Percentiles rank a stretch among this genome's conserved stretches.
Conservation (phyloP, 2,329 filamentous ascomycete species). For the Venturia carpophila region DNA sequence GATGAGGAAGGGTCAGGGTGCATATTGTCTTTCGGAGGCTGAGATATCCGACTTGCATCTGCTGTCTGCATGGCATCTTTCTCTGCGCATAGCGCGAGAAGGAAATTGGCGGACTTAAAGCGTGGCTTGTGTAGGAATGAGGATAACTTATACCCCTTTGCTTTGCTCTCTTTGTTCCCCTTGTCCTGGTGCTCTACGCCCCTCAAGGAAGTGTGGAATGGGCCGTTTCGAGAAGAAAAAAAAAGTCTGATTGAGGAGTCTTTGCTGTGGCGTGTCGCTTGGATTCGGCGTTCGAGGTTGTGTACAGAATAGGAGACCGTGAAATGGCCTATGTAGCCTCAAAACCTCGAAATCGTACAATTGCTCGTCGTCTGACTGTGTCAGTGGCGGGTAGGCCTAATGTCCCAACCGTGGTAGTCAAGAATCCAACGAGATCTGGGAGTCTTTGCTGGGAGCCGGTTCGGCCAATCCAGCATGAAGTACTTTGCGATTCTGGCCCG, state of each 20-base stretch:
- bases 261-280: slow-evolving; percentile 2
- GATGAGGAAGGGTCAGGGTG: not conserved
- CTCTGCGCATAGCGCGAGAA: slow-evolving; percentile 11
- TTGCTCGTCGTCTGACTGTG: not conserved
- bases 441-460: no score
- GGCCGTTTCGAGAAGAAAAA: not conserved
- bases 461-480: no score
- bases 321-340: not conserved
- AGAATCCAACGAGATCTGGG: no score
- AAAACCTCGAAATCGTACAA: not conserved
- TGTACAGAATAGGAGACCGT: not conserved
- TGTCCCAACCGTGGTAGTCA: no score
- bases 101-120: slow-evolving; percentile 15
- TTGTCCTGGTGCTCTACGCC: not conserved
- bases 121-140: slow-evolving; percentile 19
- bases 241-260: not conserved
- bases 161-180: slow-evolving; percentile 2
- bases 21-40: not conserved
- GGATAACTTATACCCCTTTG: slow-evolving; percentile 15
- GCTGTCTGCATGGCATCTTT: slow-evolving; percentile 17
- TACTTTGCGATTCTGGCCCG: no score
- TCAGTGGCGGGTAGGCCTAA: no score
- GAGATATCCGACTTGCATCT: slow-evolving; percentile 19
- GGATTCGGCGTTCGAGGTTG: not conserved
- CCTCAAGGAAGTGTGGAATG: not conserved